Percentiles rank a stretch among this genome's conserved stretches.
phyloP scores from a whole-genome alignment of 169 alveolate species.

The Plasmodium knowlesi region DNA sequence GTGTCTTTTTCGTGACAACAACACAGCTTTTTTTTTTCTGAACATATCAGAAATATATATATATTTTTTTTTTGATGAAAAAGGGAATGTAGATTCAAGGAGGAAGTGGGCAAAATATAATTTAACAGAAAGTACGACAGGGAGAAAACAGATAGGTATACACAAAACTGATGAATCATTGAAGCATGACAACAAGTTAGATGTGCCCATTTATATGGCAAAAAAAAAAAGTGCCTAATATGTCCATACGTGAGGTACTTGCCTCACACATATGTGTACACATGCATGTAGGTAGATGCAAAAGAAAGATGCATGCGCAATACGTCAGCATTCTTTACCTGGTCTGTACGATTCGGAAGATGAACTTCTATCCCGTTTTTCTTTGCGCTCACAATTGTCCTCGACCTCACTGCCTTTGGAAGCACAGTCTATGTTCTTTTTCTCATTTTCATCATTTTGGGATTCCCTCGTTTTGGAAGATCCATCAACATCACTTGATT shows the following conservation, averaged over 20 bases:
- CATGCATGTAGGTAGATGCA: not conserved
- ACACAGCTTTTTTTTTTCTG: slow-evolving; percentile 43
- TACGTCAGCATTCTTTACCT: not conserved
- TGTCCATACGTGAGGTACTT: not conserved
- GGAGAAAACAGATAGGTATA: not conserved
- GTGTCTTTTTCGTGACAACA: slow-evolving; percentile 23
- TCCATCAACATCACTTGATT: slow-evolving; percentile 16
- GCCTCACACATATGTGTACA: not conserved
- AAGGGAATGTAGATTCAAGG: not conserved
- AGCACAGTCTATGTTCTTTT: slow-evolving; percentile 17
- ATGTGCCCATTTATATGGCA: not conserved
- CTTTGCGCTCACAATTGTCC: slow-evolving; percentile 47
- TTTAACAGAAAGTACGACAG: not conserved
- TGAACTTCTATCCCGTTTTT: slow-evolving; percentile 63
- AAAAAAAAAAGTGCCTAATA: not conserved
- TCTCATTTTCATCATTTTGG: slow-evolving; percentile 15
- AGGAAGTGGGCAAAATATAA: not conserved
- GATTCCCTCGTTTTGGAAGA: not conserved
- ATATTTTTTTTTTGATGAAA: not conserved
- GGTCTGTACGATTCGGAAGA: slow-evolving; percentile 39
- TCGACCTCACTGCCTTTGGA: slow-evolving; percentile 19
- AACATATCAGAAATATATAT: not conserved
- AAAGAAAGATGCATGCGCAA: not conserved
- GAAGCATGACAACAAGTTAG: not conserved
- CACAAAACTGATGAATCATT: not conserved